phyloP scores from a whole-genome alignment of 495 filamentous ascomycete genomes.

The Lophiotrema nucula region DNA sequence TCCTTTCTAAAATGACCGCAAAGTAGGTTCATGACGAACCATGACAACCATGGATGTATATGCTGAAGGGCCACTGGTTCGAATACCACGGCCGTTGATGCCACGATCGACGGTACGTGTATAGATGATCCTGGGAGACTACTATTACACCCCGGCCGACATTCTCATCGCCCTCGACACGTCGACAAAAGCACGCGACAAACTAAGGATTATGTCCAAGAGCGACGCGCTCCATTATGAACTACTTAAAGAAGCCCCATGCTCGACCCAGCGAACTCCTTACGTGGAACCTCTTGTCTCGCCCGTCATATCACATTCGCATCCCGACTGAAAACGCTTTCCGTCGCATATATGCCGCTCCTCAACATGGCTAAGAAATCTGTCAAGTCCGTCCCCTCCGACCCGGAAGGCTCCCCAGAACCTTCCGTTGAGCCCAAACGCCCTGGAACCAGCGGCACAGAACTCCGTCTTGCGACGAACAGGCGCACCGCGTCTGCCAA shows the following conservation, averaged over 20 bases:
- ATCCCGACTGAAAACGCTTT: not conserved
- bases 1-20: too few species aligned
- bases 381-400: not conserved
- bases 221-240: not conserved
- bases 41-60: not conserved
- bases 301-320: slow-evolving; percentile 7
- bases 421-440: slow-evolving; percentile 5
- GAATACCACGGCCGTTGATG: not conserved
- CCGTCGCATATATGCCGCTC: slow-evolving; percentile 3
- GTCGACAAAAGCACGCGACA: not conserved
- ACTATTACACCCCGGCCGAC: not conserved
- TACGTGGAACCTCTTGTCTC: slow-evolving; percentile 4
- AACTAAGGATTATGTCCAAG: not conserved
- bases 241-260: not conserved
- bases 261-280: not conserved
- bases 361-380: slow-evolving; percentile 3
- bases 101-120: not conserved
- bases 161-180: not conserved
- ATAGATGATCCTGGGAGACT: not conserved
- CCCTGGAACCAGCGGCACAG: slow-evolving; percentile 13
- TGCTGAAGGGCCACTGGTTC: not conserved
- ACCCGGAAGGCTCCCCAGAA: not conserved
- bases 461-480: slow-evolving; percentile 9
- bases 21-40: too few species aligned
- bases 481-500: slow-evolving; percentile 10